These are phyloP conservation scores for Xenoacremonium recifei DNA, from an alignment of 2,329 filamentous ascomycete species.

Conservation along the genomic window DNA sequence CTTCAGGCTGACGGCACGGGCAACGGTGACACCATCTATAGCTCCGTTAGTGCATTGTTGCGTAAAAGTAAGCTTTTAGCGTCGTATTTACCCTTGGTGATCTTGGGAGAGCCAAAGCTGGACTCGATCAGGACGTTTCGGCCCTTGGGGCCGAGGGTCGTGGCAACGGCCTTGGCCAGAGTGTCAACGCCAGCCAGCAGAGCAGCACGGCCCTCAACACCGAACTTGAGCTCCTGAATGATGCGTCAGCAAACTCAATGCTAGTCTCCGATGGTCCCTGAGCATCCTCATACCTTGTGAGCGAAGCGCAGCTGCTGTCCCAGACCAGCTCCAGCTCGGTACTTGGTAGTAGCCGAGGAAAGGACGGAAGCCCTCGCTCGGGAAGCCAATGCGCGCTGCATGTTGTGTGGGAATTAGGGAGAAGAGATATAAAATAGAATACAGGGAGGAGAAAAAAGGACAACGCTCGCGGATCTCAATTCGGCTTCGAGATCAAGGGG, in stretches of 20 bases:
- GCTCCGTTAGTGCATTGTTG: constrained; percentile 14
- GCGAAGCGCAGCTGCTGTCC: constrained; percentile 93
- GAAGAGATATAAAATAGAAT: constrained; percentile 28
- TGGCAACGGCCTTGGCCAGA: constrained; percentile 91
- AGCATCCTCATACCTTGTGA: constrained; percentile 73
- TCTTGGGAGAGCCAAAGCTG: constrained; percentile 97
- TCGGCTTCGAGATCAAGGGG: constrained; percentile 25
- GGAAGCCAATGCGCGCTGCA: constrained; percentile 94
- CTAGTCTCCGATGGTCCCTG: constrained; percentile 2
- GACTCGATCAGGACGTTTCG: constrained; percentile 98
- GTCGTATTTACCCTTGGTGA: constrained; percentile 81
- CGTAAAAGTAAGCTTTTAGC: not conserved
- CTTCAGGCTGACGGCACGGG: constrained; percentile 86
- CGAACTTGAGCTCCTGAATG: constrained; percentile 90
- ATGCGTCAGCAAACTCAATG: constrained; percentile 25
- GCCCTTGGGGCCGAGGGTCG: constrained; percentile 95
- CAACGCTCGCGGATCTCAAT: constrained; percentile 20
- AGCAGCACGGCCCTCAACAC: constrained; percentile 86
- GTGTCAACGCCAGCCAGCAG: constrained; percentile 95
- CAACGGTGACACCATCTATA: constrained; percentile 82
- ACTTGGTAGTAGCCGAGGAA: constrained; percentile 63
- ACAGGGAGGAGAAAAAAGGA: constrained; percentile 28
- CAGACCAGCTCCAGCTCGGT: constrained; percentile 63
- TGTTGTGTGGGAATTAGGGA: constrained; percentile 54
- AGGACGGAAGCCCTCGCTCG: constrained; percentile 77